Base-by-base conservation (phyloP, 2,329 filamentous ascomycete genomes). In the Exophiala mesophila region DNA sequence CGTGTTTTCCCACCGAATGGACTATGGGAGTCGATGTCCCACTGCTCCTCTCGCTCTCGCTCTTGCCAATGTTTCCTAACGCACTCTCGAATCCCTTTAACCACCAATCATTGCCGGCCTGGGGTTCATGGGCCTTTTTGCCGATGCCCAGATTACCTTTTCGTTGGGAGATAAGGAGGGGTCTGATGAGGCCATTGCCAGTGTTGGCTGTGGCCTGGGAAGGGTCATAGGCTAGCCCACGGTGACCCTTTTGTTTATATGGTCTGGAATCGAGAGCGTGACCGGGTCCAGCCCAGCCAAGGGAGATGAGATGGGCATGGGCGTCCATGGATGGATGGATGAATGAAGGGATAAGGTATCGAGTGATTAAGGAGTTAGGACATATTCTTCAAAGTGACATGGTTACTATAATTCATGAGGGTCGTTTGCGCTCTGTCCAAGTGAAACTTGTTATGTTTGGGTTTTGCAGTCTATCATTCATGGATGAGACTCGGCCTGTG, bases 1-100 rank as follows among this genome's bases (percentile, higher is more conserved):
- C 71, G 57, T 68, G 61, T 55, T 52, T 55, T 18, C 49, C 48
- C 4, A 23, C 32, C 16, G 17, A 40, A 68, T 64, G 72, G 23
- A 26, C 23, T 70, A 56, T 50, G 13, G 47, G 76, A 69, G 44
- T 71, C 69, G 21, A 66, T 69, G 50, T 77, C 62, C 45, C 77
- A 74, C 70, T 83, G 67, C 54, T 76, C 41, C 54, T 70, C 67
- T 39, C 78, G 73, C 53, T 76, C 65, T 45, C 57, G 44, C 43
- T 54, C 17, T 73, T 72, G 1, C 76, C 80, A 59, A 85, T 83
- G 3, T 68, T 65, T 1, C 73, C 74, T 39, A 95, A 70, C 42
- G 89, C 88, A 61, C 88, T 82, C 65, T 97, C 90, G 55, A 95
- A 96, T 8, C 92, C 92, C 45, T 87, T 83, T 65, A 95, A 74